A percentile compares a stretch with the other conserved stretches of the same genome.
phyloP scores from a whole-genome alignment of 108 stramenopile genomes.

The Skeletonema potamos region DNA sequence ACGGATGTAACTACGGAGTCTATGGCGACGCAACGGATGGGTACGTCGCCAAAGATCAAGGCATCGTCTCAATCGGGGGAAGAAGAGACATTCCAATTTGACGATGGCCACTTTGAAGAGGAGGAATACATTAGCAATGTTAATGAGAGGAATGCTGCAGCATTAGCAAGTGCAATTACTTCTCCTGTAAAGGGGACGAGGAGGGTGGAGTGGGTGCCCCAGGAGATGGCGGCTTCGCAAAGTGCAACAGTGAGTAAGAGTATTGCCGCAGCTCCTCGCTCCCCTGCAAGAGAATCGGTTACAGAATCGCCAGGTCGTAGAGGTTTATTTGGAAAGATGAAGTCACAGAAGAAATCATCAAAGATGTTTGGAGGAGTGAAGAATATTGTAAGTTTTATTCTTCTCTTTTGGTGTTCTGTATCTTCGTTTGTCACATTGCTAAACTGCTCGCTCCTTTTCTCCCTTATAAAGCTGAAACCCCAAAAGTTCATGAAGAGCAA shows the following conservation, averaged over 20 bases:
- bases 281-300: background rate
- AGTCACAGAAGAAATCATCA: background rate
- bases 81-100: background rate
- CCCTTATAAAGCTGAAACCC: background rate
- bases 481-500: background rate
- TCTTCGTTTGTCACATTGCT: background rate
- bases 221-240: background rate
- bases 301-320: constrained; percentile 13
- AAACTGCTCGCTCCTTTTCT: background rate
- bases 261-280: background rate
- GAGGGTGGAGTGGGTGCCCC: background rate
- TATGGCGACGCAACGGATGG: constrained; percentile 37
- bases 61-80: background rate
- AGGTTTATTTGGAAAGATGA: constrained; percentile 19
- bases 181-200: background rate
- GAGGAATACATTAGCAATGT: background rate
- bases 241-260: background rate
- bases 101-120: background rate
- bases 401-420: background rate
- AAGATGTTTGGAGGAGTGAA: background rate
- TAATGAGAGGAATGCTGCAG: too few species aligned
- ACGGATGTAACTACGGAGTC: constrained; percentile 45
- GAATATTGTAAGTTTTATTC: background rate
- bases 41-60: constrained; percentile 3
- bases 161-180: background rate